These are phyloP conservation scores for Tulasnella sp. DNA, from an alignment of 768 basidiomycete species.

Conservation along the genomic window DNA sequence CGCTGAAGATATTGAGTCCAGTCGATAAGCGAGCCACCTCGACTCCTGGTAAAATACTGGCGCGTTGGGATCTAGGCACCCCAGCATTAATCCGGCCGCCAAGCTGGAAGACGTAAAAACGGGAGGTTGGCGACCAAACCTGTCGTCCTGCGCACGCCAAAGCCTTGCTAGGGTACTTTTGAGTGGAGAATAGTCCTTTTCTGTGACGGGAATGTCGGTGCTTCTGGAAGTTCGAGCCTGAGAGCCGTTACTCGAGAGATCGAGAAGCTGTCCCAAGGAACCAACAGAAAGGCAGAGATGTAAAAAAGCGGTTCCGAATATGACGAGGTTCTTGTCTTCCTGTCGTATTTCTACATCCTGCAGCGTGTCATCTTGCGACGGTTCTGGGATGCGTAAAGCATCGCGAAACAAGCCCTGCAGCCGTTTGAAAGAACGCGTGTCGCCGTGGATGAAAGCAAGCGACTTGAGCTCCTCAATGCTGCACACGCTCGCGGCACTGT, in stretches of 20 bases:
- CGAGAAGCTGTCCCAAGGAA: neutral
- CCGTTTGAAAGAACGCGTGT: neutral
- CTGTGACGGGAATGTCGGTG: neutral
- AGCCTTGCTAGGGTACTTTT: neutral
- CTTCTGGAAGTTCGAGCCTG: neutral
- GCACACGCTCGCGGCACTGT: neutral
- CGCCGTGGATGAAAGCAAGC: neutral
- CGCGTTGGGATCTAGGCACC: neutral
- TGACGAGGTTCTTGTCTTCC: neutral
- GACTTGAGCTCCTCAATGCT: neutral
- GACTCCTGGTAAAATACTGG: neutral
- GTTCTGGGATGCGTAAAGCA: neutral
- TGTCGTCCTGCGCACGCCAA: neutral
- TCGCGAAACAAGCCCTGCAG: neutral
- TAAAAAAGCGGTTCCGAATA: neutral
- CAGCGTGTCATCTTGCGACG: neutral
- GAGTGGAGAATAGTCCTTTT: neutral
- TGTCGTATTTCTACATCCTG: neutral
- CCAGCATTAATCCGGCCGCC: neutral
- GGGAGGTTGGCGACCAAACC: neutral
- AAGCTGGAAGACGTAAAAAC: neutral
- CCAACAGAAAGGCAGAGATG: neutral
- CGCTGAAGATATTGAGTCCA: neutral
- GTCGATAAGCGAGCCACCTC: neutral
- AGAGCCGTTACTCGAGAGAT: neutral